Evolutionary conservation across 2,329 filamentous ascomycete genomes (phyloP), one percentile per base, ranked within the genome.

Genomic region (Penicillium sp.): DNA sequence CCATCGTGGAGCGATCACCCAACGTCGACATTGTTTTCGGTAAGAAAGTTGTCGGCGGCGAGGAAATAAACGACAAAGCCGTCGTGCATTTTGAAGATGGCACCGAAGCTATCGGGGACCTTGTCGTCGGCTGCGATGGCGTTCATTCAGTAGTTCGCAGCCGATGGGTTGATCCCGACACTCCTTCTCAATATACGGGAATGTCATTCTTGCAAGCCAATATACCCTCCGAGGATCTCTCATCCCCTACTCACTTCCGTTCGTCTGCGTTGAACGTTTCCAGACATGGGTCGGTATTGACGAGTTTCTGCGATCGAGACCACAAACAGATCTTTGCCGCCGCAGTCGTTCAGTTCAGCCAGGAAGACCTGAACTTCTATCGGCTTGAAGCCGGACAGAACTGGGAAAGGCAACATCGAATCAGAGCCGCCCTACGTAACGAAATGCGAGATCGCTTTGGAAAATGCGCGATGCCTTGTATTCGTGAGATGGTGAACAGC

Each of bases 21-120:
- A 71, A 73, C 48, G 60, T 76, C 16, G 55, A 69, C n/a, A 56
- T 78, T 7, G 58, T 70, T 14, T 78, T 71, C 48, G 72, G 74
- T 4, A 75, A 74, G 60, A 72, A 73, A 45, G 65, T 77, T 4
- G 49, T 68, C 14, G 57, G 58, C 3, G 69, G 71, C 25, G 60
- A 65, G n/a, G 71, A 76, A 51, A 54, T 53, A 0, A 57, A 64
- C 2, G 60, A 67, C 22, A 50, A 59, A 13, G 68, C 73, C 13
- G 62, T 63, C 1, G 61, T 74, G 5, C 61, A 62, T 20, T 77
- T 77, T 47, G 55, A 68, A 13, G 75, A 76, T 48, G 68, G 69
- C 9, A 60, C 67, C 0, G 51, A 50, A 5, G 69, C 67, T 0
- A 58, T 58, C 5, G 71, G 68, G 0, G 69, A 75, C 51, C 48